A percentile compares a stretch with the other conserved stretches of the same genome.
Conservation (phyloP, 768 basidiomycete species). For the Amanita rimosa region DNA sequence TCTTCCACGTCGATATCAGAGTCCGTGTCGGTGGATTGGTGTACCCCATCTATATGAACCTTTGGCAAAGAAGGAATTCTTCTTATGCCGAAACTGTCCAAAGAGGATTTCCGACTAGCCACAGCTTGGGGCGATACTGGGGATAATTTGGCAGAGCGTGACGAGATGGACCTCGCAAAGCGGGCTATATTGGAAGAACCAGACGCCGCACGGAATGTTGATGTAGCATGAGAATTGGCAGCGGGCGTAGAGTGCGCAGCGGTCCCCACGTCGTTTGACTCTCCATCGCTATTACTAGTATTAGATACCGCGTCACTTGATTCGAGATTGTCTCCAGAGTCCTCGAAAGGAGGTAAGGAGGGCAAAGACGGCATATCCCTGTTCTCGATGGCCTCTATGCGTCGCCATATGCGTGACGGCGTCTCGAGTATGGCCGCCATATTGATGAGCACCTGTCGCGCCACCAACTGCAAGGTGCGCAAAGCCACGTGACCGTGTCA, state of each 20-base stretch:
- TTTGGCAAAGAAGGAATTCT: conserved; percentile 43
- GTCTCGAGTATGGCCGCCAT: conserved; percentile 61
- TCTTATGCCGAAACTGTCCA: conserved; percentile 51
- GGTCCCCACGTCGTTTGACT: conserved; percentile 27
- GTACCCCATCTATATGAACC: conserved; percentile 17
- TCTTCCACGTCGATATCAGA: conserved; percentile 17
- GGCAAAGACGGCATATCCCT: conserved; percentile 76
- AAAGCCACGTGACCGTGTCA: conserved; percentile 7
- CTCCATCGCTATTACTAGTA: conserved; percentile 30
- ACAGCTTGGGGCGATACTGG: not conserved
- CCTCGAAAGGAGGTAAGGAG: conserved; percentile 61
- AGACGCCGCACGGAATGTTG: conserved; percentile 33
- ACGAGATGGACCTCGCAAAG: conserved; percentile 37
- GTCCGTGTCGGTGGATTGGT: conserved; percentile 23
- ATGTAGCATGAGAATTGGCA: conserved; percentile 31
- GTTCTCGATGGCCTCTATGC: conserved; percentile 66
- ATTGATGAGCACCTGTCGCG: not conserved
- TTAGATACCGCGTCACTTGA: conserved; percentile 1
- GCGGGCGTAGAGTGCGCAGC: conserved; percentile 63
- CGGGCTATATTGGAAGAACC: conserved; percentile 37
- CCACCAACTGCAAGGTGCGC: not conserved
- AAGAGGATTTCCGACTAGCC: conserved; percentile 19
- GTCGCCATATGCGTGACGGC: conserved; percentile 75
- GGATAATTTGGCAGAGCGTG: conserved; percentile 43
- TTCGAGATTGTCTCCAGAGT: conserved; percentile 28